These are phyloP conservation scores for Blakeslea trispora DNA, from an alignment of 371 early-diverging fungal species.

Conservation along the genomic window DNA sequence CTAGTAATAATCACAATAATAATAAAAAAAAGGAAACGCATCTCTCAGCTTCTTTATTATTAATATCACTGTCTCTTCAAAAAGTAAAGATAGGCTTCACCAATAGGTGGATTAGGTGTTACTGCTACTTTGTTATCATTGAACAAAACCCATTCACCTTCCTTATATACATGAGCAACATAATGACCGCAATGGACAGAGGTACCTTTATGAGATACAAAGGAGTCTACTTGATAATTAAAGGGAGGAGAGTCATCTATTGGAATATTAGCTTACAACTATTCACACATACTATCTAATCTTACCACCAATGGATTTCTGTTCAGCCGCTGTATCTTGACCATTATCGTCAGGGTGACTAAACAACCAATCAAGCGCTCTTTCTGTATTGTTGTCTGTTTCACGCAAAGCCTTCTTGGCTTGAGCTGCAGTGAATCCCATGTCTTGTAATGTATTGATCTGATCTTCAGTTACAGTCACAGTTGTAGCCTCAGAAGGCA, in stretches of 20 bases:
- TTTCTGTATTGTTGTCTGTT: constrained; percentile 82
- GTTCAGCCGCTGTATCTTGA: constrained; percentile 18
- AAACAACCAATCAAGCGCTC: constrained; percentile 95
- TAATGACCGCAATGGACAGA: constrained; percentile 97
- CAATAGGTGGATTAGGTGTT: constrained; percentile 64
- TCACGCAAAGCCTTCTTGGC: constrained; percentile 82
- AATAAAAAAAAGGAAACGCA: too few relatives aligned
- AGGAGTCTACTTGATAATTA: constrained; percentile 74
- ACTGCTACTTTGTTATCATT: constrained; percentile 95
- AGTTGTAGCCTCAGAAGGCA: constrained; percentile 14
- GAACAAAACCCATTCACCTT: constrained; percentile 84
- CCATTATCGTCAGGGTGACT: constrained; percentile 79
- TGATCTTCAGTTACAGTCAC: constrained; percentile 24
- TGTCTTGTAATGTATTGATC: constrained; percentile 73
- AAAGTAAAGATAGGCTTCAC: constrained; percentile 75
- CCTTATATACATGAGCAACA: constrained; percentile 81
- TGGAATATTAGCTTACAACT: not conserved
- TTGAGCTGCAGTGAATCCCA: constrained; percentile 88
- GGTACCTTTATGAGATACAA: constrained; percentile 96
- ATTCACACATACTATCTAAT: not conserved
- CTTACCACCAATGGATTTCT: constrained; percentile 11
- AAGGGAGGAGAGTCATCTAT: constrained; percentile 55
- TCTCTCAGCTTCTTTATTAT: not conserved
- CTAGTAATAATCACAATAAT: too few relatives aligned
- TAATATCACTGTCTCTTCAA: constrained; percentile 43